Evolutionary conservation across 1,284 basidiomycete species (phyloP).

Genomic region (Leccinum griseonigrum): DNA sequence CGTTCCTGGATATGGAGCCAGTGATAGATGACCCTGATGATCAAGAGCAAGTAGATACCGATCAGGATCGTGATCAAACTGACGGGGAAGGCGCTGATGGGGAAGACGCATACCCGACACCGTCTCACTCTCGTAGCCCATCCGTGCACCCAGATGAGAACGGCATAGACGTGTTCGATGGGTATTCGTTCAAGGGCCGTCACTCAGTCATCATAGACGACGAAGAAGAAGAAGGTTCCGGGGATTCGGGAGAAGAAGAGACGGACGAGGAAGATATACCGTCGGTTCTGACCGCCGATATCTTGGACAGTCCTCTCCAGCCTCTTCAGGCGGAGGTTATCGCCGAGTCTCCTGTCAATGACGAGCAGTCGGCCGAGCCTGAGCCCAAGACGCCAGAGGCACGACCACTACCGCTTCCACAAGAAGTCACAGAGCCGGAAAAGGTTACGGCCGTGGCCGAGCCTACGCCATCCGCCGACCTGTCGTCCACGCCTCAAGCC

Average conservation of each 20-base stretch:
- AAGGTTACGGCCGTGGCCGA: slow-evolving; percentile 15
- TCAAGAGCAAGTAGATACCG: slow-evolving; percentile 58
- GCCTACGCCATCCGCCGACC: slow-evolving; percentile 20
- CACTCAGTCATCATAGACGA: slow-evolving; percentile 75
- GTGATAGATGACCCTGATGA: slow-evolving; percentile 74
- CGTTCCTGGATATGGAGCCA: slow-evolving; percentile 93
- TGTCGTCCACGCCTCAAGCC: slow-evolving; percentile 13
- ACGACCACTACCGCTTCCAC: slow-evolving; percentile 45
- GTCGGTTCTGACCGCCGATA: slow-evolving; percentile 16
- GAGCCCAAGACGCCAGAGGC: slow-evolving; percentile 78
- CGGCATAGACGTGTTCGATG: slow-evolving; percentile 74
- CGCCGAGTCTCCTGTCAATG: slow-evolving; percentile 24
- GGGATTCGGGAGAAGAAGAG: slow-evolving; percentile 40
- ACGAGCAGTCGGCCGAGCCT: slow-evolving; percentile 37
- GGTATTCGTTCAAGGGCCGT: slow-evolving; percentile 85
- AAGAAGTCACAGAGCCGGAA: slow-evolving; percentile 26
- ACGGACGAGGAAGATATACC: slow-evolving; percentile 39
- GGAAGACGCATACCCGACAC: slow-evolving; percentile 66
- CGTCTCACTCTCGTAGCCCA: slow-evolving; percentile 70
- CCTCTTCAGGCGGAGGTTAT: slow-evolving; percentile 26
- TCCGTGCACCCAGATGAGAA: slow-evolving; percentile 55
- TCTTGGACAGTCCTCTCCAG: slow-evolving; percentile 23
- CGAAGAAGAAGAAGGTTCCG: slow-evolving; percentile 47
- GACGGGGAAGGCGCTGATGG: slow-evolving; percentile 72
- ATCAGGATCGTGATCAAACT: slow-evolving; percentile 57